A percentile compares a stretch with the other conserved stretches of the same genome.
Evolutionary conservation across 2,329 filamentous ascomycete genomes (phyloP).

Genomic region (Alternaria atra): DNA sequence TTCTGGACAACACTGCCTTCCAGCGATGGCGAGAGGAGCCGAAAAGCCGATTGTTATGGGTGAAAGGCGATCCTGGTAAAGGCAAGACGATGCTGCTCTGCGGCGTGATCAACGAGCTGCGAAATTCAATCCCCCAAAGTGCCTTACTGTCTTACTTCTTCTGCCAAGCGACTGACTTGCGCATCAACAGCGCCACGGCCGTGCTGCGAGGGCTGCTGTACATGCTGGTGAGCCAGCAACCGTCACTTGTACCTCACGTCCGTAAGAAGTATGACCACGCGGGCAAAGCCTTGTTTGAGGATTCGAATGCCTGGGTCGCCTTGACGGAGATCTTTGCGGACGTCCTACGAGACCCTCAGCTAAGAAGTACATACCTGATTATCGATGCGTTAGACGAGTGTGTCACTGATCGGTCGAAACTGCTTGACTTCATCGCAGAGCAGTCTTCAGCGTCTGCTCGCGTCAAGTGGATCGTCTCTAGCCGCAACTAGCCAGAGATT

Average conservation of each 20-base stretch:
- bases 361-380: conserved; percentile 11
- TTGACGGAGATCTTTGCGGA: conserved; percentile 46
- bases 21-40: conserved; percentile 25
- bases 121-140: conserved; percentile 19
- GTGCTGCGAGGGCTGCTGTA: conserved; percentile 58
- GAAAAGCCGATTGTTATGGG: conserved; percentile 39
- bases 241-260: conserved; percentile 12
- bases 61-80: conserved; percentile 36
- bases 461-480: too few species aligned
- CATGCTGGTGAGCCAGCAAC: conserved; percentile 45
- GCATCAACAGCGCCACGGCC: conserved; percentile 50
- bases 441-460: background rate
- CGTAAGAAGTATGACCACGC: conserved; percentile 11
- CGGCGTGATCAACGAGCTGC: conserved; percentile 36
- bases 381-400: conserved; percentile 30
- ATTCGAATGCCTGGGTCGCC: conserved; percentile 19
- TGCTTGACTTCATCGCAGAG: conserved; percentile 2
- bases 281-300: conserved; percentile 12
- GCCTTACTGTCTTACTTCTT: conserved; percentile 29
- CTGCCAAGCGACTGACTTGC: conserved; percentile 53
- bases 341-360: conserved; percentile 51
- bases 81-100: conserved; percentile 52
- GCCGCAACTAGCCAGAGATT: too few species aligned
- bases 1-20: conserved; percentile 26
- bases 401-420: background rate